Conservation (phyloP, 306 rosid genomes). For the Citrullus amarus region DNA sequence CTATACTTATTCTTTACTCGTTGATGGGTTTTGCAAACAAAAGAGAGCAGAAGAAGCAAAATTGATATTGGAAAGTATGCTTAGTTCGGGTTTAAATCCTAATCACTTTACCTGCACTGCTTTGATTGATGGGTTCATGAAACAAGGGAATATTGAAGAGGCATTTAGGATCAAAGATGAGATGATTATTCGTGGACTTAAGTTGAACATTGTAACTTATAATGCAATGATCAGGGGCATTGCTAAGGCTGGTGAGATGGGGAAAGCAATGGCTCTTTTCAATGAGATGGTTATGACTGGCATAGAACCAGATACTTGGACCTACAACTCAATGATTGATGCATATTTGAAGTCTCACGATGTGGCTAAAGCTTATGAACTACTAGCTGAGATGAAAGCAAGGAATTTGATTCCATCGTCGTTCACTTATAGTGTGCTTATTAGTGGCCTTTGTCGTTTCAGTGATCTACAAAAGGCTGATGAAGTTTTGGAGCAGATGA, state of each 20-base stretch:
- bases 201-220: slow-evolving; percentile 9
- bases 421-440: slow-evolving; percentile 24
- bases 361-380: slow-evolving; percentile 12
- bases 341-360: slow-evolving; percentile 23
- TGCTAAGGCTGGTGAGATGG: slow-evolving; percentile 30
- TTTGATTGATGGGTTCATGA: slow-evolving; percentile 29
- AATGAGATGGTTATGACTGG: slow-evolving; percentile 26
- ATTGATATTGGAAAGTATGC: slow-evolving; percentile 18
- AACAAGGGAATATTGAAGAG: slow-evolving; percentile 23
- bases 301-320: slow-evolving; percentile 15
- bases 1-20: slow-evolving; percentile 18
- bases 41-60: slow-evolving; percentile 25
- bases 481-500: slow-evolving; percentile 19
- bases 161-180: slow-evolving; percentile 25
- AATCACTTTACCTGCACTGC: slow-evolving; percentile 13
- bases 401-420: slow-evolving; percentile 19
- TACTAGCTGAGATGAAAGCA: slow-evolving; percentile 29
- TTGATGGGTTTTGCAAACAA: slow-evolving; percentile 27
- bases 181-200: slow-evolving; percentile 19
- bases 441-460: slow-evolving; percentile 19
- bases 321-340: slow-evolving; percentile 22
- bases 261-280: slow-evolving; percentile 20
- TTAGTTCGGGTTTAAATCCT: slow-evolving; percentile 23
- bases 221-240: slow-evolving; percentile 23
- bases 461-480: slow-evolving; percentile 20